Evolutionary conservation across 108 stramenopile genomes (phyloP).

Genomic region (Discostella pseudostelligera): DNA sequence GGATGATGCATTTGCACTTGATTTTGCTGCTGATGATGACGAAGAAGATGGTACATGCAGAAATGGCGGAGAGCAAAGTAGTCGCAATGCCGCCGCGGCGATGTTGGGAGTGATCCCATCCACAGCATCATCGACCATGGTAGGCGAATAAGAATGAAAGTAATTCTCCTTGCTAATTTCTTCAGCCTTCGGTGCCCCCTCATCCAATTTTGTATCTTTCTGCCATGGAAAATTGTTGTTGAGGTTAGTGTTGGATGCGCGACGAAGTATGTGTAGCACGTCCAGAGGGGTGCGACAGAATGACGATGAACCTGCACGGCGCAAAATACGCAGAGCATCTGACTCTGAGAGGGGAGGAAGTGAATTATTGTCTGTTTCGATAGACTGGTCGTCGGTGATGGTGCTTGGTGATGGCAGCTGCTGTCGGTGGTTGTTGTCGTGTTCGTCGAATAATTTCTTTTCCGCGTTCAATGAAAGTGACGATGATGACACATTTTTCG

Average conservation of each 20-base stretch:
- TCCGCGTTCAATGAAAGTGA: too few relatives aligned
- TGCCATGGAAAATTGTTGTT: not conserved
- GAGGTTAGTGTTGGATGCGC: not conserved
- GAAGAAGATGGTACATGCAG: constrained; percentile 11
- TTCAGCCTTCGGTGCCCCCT: not conserved
- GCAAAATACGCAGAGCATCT: constrained; percentile 20
- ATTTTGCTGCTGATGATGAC: not conserved
- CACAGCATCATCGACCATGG: constrained; percentile 13
- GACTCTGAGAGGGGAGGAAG: constrained; percentile 1
- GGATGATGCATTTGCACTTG: not conserved
- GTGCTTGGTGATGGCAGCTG: too few relatives aligned
- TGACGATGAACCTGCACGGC: not conserved
- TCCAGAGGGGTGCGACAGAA: constrained; percentile 11
- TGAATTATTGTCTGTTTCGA: too few relatives aligned
- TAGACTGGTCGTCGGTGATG: too few relatives aligned
- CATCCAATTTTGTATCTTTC: not conserved
- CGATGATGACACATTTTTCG: too few relatives aligned
- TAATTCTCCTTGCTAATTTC: too few relatives aligned
- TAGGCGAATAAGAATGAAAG: not conserved
- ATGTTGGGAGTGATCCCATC: constrained; percentile 25
- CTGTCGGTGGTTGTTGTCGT: too few relatives aligned
- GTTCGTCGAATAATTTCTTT: too few relatives aligned
- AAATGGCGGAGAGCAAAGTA: constrained; percentile 29
- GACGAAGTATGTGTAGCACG: constrained; percentile 17
- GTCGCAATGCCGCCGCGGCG: constrained; percentile 37